Evolutionary conservation across 805 yeast genomes (phyloP), one percentile per base, ranked within the genome.

Genomic region (Candida adriatica): DNA sequence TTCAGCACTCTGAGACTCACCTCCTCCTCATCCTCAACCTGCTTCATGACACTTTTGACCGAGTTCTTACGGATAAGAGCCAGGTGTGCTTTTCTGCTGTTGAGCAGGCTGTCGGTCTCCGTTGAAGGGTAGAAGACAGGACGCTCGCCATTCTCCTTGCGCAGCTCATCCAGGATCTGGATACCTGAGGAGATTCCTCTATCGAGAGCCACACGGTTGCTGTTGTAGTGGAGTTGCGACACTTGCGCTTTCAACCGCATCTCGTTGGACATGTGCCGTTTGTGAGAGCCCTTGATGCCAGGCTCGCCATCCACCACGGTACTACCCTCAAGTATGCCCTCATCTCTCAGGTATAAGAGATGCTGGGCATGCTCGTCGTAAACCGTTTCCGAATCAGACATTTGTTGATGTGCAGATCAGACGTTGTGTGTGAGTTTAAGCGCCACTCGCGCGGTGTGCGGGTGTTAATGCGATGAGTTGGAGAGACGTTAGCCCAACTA

Each of bases 171-270:
- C 29, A 82, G 49, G 17, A 79, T 48, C 23, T 66, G 70, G 10
- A 67, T 58, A 1, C 79, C 69, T 18, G 69, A 63, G 38, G 66
- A 59, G 35, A 82, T 77, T 2, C 79, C 66, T 31, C 82, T 62
- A 37, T 75, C 79, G 34, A 88, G 61, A 1, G 79, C 68, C 0
- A 74, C 61, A 34, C 81, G 70, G 59, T 79, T 78, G 45, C 79
- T 77, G 50, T 85, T 85, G 53, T 82, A 90, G 39, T 74, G 81
- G 35, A 80, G 58, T 50, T 88, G 95, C 37, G 77, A 74, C 19
- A 80, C 53, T 31, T 86, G 79, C 2, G 79, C 63, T 27, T 66
- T 61, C 38, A 66, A 47, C n/a, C 64, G 55, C 14, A 42, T 48
- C 26, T 55, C 58, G 18, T 55, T 52, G 6, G 58, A 55, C 15